These are phyloP conservation scores for Phaffomyces opuntiae DNA, from an alignment of 805 yeast species.

Conservation along the genomic window DNA sequence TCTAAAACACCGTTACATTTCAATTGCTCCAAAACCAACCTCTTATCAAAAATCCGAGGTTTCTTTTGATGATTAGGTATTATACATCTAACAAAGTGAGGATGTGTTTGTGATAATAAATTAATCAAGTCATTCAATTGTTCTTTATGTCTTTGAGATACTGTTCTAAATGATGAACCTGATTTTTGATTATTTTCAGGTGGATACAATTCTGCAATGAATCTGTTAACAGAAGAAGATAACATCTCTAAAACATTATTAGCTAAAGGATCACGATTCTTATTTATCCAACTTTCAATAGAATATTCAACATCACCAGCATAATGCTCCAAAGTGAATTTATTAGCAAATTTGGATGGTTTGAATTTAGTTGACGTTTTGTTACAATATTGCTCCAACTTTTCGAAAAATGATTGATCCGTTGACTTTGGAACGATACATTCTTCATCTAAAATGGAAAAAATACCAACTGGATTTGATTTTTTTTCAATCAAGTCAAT, in stretches of 20 bases:
- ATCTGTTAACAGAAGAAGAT: constrained; percentile 45
- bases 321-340: constrained; percentile 83
- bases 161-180: constrained; percentile 55
- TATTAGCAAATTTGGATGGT: constrained; percentile 67
- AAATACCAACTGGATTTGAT: constrained; percentile 64
- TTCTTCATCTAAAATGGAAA: constrained; percentile 87
- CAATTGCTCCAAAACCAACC: constrained; percentile 77
- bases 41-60: constrained; percentile 65
- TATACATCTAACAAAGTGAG: constrained; percentile 95
- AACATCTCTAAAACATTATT: constrained; percentile 63
- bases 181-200: constrained; percentile 27
- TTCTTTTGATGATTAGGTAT: constrained; percentile 77
- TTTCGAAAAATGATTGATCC: constrained; percentile 76
- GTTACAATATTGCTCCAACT: constrained; percentile 61
- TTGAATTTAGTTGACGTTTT: constrained; percentile 49
- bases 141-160: constrained; percentile 83
- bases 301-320: constrained; percentile 96
- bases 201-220: constrained; percentile 50
- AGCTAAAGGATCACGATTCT: constrained; percentile 88
- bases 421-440: constrained; percentile 90
- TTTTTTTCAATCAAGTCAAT: constrained; percentile 87
- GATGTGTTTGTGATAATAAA: constrained; percentile 74
- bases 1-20: constrained; percentile 97
- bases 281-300: constrained; percentile 88
- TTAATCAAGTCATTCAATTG: constrained; percentile 68